Evolutionary conservation across 352 stramenopile genomes (phyloP), one percentile per base, ranked within the genome.

Genomic region (Phytophthora agathidicida): DNA sequence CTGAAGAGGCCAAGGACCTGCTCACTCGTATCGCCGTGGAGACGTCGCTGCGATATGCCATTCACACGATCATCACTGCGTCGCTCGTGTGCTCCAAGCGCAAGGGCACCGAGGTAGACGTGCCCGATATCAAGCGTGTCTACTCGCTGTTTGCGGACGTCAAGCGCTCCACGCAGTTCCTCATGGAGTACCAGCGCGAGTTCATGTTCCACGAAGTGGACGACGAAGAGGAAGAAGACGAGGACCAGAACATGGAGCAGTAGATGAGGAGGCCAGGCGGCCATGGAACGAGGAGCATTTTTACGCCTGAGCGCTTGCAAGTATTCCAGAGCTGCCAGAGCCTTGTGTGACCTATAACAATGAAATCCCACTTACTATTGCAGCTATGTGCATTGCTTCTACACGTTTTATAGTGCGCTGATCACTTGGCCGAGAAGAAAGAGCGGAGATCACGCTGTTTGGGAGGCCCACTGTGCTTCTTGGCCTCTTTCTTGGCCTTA

Each of bases 61-160:
- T 99, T 69, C 97, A 99, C 63, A 99, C 99, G 94, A 99, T 99
- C 73, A 99, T 99, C 64, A 96, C 96, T 9, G 89, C 96, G n/a
- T 98, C 89, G 44, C 77, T 99, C 7, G 84, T 96, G 38, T 98
- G 96, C 44, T 73, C 86, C 16, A 98, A 99, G 73, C 77, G 91
- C 41, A 98, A 99, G 50, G 91, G 88, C 37, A 88, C 85, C 1
- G 83, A 96, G 54, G 89, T 97, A 33, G 88, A 96, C 36, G 81
- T 96, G 38, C 61, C 76, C 17, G 91, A 97, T 71, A 97, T 97
- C 70, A 98, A 98, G 77, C 83, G 86, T 41, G 94, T 98, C 11
- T 99, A 99, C 68, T 90, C 77, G 28, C 80, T 99, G 17, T 99
- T 99, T 82, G 96, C 98, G 17, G 97, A 99, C 72, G 89, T 99